Conservation (phyloP, 352 stramenopile species). For the Pythium grandisporangium region DNA sequence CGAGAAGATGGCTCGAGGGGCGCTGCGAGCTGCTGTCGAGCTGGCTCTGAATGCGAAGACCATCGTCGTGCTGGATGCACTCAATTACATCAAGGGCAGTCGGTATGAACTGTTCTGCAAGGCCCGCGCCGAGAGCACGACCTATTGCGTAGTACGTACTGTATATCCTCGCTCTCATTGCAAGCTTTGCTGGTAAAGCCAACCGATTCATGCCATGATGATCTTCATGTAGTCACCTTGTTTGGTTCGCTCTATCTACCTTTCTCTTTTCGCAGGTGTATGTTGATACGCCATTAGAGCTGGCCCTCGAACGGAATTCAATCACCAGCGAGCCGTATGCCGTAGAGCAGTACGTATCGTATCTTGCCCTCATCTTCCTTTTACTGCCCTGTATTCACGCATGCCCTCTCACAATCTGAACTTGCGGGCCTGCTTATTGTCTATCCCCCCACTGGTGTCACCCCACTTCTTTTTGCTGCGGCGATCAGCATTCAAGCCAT, state of each 20-base stretch:
- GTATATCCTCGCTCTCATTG: too few relatives aligned
- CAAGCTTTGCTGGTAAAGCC: too few relatives aligned
- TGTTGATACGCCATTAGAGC: constrained; percentile 52
- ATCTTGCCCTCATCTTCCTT: neutral
- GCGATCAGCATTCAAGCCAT: constrained; percentile 69
- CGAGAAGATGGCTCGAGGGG: constrained; percentile 67
- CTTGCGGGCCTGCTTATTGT: too few relatives aligned
- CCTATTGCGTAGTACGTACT: constrained; percentile 77
- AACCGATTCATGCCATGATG: too few relatives aligned
- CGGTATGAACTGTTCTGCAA: constrained; percentile 94
- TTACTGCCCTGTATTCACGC: too few relatives aligned
- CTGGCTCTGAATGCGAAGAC: constrained; percentile 43
- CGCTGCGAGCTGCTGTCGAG: constrained; percentile 56
- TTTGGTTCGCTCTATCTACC: too few relatives aligned
- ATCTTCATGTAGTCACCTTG: neutral
- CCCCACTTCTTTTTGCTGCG: neutral
- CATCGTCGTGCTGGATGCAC: constrained; percentile 88
- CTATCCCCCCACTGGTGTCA: too few relatives aligned
- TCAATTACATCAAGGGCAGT: constrained; percentile 95
- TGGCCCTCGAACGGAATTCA: constrained; percentile 52
- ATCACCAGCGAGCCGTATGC: constrained; percentile 25
- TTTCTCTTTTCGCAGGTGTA: constrained; percentile 51
- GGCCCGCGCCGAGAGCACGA: constrained; percentile 83
- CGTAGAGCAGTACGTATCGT: constrained; percentile 28
- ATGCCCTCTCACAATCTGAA: too few relatives aligned